Base-by-base conservation (phyloP, 2,329 filamentous ascomycete genomes). In the Penicillium brasilianum region DNA sequence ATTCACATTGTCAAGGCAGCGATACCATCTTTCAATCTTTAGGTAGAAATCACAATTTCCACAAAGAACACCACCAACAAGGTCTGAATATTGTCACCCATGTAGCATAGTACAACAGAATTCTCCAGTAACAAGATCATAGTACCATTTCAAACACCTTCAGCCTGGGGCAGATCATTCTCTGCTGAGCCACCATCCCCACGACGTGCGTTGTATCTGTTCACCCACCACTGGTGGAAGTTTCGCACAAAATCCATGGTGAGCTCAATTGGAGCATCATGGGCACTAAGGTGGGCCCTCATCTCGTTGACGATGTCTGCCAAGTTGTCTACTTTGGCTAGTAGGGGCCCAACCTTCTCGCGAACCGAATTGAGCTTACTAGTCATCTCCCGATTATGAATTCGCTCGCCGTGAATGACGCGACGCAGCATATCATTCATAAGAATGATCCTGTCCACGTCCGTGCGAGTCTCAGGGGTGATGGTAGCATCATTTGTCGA, bases 231-330 rank as follows among this genome's bases (percentile, higher is more conserved):
- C 22, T 30, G 25, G 25, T 54, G 25, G 37, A 54, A 54, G 4
- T 41, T 44, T 1, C 37, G 18, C 16, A 43, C 37, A 16, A 44
- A 54, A n/a, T 54, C 51, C 51, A 54, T 54, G 16, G 44, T 54
- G 1, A 54, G 37, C 51, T 54, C 51, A 44, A 54, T 43, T 0
- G 51, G 51, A 1, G 51, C 51, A 54, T 54, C 51, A 30, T 54
- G 51, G 1, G 36, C 25, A 10, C 20, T 4, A 3, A 28, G 20
- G 5, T 30, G 20, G 1, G n/a, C 25, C n/a, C 30, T 32, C 2
- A 54, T 32, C 2, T 30, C 37, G 6, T 32, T 37, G 1, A 54
- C 16, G 4, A 10, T 13, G 1, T 9, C 16, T 37, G 43, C 16
- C 9, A 54, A 3, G 6, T 7, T 16, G 20, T 54, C 37, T 1